Evolutionary conservation across 306 rosid species (phyloP).

Genomic region (Ormosia semicastrata): DNA sequence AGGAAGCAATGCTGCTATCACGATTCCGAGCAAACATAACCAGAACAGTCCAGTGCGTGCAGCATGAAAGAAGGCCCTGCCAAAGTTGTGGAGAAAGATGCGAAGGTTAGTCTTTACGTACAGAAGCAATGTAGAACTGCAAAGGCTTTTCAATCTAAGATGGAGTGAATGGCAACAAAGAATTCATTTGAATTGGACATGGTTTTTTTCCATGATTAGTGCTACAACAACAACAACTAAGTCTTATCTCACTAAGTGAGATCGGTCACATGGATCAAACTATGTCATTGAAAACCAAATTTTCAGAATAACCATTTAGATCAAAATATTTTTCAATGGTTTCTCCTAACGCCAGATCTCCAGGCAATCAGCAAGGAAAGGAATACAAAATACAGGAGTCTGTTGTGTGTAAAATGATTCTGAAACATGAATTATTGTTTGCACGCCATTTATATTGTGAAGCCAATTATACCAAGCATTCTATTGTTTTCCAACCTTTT

Average conservation of each 20-base stretch:
- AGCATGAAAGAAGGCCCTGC: slow-evolving; percentile 72
- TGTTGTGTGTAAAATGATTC: no score
- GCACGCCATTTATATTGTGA: no score
- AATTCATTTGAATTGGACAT: neutral
- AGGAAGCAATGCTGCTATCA: slow-evolving; percentile 61
- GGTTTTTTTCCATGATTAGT: neutral
- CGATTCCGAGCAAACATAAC: slow-evolving; percentile 64
- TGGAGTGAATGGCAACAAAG: neutral
- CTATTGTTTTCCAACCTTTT: neutral
- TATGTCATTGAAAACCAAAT: no score
- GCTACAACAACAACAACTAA: no score
- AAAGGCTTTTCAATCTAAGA: neutral
- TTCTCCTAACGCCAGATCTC: no score
- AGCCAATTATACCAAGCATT: neutral
- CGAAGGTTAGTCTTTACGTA: slow-evolving; percentile 27
- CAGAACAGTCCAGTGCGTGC: slow-evolving; percentile 54
- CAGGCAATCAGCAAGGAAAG: no score
- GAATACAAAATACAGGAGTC: no score
- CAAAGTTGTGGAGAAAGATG: slow-evolving; percentile 23
- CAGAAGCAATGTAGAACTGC: neutral
- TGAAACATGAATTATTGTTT: no score
- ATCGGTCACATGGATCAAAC: no score
- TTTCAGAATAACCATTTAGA: no score
- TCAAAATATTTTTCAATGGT: no score
- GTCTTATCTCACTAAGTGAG: no score